phyloP scores from a whole-genome alignment of 208 protist genomes.

The Polymyxa betae region DNA sequence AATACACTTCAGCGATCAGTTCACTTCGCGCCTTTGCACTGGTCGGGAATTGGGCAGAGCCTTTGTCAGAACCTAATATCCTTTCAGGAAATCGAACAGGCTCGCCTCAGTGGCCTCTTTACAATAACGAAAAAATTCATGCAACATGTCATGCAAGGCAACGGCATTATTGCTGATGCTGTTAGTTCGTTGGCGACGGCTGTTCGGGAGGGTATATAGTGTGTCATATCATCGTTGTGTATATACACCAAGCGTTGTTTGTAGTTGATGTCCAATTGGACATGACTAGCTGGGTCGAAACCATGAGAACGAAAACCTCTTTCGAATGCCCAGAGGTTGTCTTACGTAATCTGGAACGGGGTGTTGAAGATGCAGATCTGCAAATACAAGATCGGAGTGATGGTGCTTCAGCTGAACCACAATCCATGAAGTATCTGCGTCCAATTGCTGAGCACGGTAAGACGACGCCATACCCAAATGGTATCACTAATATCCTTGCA shows the following conservation, averaged over 20 bases:
- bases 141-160: background rate
- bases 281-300: background rate
- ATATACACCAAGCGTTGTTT: background rate
- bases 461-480: too few relatives aligned
- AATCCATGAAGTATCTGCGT: too few relatives aligned
- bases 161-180: background rate
- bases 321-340: background rate
- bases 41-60: background rate
- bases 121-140: background rate
- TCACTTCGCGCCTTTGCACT: background rate
- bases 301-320: background rate
- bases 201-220: background rate
- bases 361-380: background rate
- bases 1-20: background rate
- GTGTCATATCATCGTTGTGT: background rate
- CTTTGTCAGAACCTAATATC: background rate
- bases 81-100: conserved; percentile 15
- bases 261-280: background rate
- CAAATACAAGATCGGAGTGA: too few relatives aligned
- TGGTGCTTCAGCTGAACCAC: too few relatives aligned
- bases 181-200: background rate
- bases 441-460: too few relatives aligned
- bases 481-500: too few relatives aligned
- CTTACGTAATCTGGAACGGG: conserved; percentile 5
- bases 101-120: background rate